Base-by-base conservation (phyloP, 805 yeast species). In the Candida arabinofermentans region DNA sequence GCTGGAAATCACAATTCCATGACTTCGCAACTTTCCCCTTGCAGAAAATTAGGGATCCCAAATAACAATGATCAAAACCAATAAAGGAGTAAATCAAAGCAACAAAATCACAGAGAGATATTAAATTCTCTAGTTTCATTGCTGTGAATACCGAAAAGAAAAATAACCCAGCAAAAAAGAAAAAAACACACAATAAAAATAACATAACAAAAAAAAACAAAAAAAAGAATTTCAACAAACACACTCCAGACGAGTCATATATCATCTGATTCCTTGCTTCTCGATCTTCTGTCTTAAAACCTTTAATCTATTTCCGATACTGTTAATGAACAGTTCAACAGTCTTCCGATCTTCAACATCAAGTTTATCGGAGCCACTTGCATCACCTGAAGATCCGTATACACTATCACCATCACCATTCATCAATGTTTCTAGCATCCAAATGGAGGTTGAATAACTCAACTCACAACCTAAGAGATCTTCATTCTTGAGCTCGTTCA, bases 351-450 rank as follows among this genome's bases (percentile, higher is more conserved):
- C 98, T 37, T 82, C 87, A 4, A 69, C 74, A 55, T 86, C 95
- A 44, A 90, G 67, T 45, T 61, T 72, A 19, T 65, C 35, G 26
- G 24, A 21, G 5, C 24, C 69, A 21, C n/a, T n/a, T n/a, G 59
- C 57, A 19, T 69, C 69, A 17, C 62, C 67, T 10, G 37, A 38
- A n/a, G 31, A 47, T 10, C 36, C 40, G 10, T 31, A 27, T 17
- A 39, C 16, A 30, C 40, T 22, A n/a, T 33, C 24, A 13, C 17
- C 58, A 27, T 54, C 55, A 9, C 50, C 56, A 24, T 84, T 91
- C 40, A 89, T 63, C 22, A 91, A 67, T 1, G 96, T 88, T 58
- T 88, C 95, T 55, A 91, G 69, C 96, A 91, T 88, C 97, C 97
- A 91, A 39, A 91, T 77, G 0, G 96, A 82, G 0, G 96, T 87